Evolutionary conservation across 2,329 filamentous ascomycete species (phyloP), one percentile per base, ranked within the genome.

Genomic region (Penicillium rolfsii): DNA sequence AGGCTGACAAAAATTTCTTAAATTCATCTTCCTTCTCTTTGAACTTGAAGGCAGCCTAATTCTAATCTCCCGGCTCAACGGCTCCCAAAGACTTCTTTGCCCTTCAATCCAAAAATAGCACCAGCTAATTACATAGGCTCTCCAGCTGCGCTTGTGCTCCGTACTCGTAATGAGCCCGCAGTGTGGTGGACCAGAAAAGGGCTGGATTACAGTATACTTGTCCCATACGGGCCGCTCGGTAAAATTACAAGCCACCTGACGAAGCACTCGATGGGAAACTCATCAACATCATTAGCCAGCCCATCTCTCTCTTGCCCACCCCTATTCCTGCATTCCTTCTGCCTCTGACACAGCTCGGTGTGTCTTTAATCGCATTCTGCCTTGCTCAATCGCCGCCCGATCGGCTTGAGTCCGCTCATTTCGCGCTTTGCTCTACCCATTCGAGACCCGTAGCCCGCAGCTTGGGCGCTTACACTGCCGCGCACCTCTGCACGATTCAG

Each of bases 231-330:
- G 16, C 53, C 41, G 40, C 41, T 58, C 43, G 53, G 67, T 69
- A 68, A 64, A 62, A 64, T 66, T 67, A 69, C 66, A 61, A 67
- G 63, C 64, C 67, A 68, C 67, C 64, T 67, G 60, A 68, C 65
- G 64, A 64, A 58, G 19, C 48, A 36, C 59, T 61, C 48, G 54
- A 62, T 63, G 53, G 62, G 62, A 67, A 64, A 67, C 62, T 53
- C 63, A 63, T 57, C 62, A 64, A 58, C 66, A 61, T 52, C 63
- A 61, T 64, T 45, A 52, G 50, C 49, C 58, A 55, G 30, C 30
- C 30, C 30, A 33, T 33, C 30, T 59, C 52, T 57, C 56, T 24
- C 3, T 54, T 41, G n/a, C 30, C 50, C 57, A 55, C 57, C 58
- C 53, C 53, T 60, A 30, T 49, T 38, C 49, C 19, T 53, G 14